Evolutionary conservation across 2,329 filamentous ascomycete species (phyloP), one percentile per base, ranked within the genome.

Genomic region (Cytospora piceae): DNA sequence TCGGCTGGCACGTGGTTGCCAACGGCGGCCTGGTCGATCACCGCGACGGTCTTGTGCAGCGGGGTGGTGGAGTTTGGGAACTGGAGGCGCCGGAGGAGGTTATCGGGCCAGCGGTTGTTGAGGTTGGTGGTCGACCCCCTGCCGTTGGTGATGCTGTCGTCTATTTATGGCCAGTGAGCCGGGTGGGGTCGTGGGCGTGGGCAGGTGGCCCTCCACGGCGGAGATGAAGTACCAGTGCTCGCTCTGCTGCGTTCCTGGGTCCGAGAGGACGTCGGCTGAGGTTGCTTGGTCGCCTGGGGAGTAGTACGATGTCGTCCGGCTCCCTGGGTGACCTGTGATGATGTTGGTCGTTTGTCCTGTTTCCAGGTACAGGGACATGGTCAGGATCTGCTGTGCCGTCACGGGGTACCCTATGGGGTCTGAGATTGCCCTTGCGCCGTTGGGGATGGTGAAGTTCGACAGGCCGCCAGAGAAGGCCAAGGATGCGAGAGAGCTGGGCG

Each of bases 61-160:
- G 42, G 34, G 37, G 60, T 69, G 12, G 72, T n/a, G n/a, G n/a
- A 58, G 39, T 60, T 62, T 57, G 56, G 6, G 46, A 60, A 27
- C 71, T 82, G 77, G 71, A 87, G 71, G 55, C 79, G 78, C 12
- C 73, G 70, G 29, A 83, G 76, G 9, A 87, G 77, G 11, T 72
- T 72, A 71, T 80, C 77, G 0, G 78, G 76, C 78, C 77, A 80
- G 56, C 78, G 76, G 72, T 87, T 80, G 74, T 89, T 88, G 27
- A 73, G 76, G 74, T 89, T 83, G 22, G 83, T 85, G 34, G 82
- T 84, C 65, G 82, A 86, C 53, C 85, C 85, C 31, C 86, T 80
- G 14, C 87, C 87, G 71, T 90, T 87, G 4, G 87, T 89, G 72
- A 90, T 88, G 71, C 83, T 87, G 74, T 90, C 87, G n/a, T 87